phyloP scores from a whole-genome alignment of 305 asterid genomes.

The Striga hermonthica region DNA sequence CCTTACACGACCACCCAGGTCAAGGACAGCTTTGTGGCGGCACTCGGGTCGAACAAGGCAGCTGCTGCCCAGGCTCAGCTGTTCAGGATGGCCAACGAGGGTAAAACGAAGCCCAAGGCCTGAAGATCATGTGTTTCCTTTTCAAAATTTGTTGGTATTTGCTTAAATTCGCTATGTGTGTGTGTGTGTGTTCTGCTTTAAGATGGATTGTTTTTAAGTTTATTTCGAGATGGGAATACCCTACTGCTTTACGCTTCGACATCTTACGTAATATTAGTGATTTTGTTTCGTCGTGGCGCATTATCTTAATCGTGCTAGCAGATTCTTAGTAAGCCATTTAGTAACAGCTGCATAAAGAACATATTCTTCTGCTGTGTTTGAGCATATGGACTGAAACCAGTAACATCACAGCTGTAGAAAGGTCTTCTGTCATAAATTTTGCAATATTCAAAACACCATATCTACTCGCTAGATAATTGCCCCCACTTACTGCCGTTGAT shows the following conservation, averaged over 20 bases:
- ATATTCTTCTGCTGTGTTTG: too few relatives aligned
- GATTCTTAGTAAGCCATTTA: too few relatives aligned
- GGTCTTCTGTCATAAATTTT: not conserved
- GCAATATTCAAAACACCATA: not conserved
- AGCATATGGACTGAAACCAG: too few relatives aligned
- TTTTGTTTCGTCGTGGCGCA: slow-evolving; percentile 21
- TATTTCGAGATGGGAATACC: slow-evolving; percentile 31
- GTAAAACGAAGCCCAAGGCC: slow-evolving; percentile 22
- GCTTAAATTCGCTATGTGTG: not conserved
- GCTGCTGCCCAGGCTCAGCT: slow-evolving; percentile 71
- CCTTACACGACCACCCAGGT: slow-evolving; percentile 67
- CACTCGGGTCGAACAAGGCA: slow-evolving; percentile 60
- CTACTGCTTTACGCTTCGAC: slow-evolving; percentile 25
- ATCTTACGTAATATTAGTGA: slow-evolving; percentile 25
- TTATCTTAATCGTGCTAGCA: too few relatives aligned
- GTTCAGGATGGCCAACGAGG: slow-evolving; percentile 75
- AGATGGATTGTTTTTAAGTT: slow-evolving; percentile 31
- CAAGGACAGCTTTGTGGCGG: slow-evolving; percentile 49
- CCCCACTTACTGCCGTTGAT: too few relatives aligned
- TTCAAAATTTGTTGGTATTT: slow-evolving; percentile 1
- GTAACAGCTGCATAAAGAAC: too few relatives aligned
- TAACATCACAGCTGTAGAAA: too few relatives aligned
- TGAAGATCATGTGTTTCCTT: not conserved
- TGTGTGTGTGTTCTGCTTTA: slow-evolving; percentile 27
- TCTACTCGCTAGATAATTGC: too few relatives aligned